Evolutionary conservation across 2,329 filamentous ascomycete species (phyloP), one percentile per base, ranked within the genome.

Genomic region (Endocalyx cinctus): DNA sequence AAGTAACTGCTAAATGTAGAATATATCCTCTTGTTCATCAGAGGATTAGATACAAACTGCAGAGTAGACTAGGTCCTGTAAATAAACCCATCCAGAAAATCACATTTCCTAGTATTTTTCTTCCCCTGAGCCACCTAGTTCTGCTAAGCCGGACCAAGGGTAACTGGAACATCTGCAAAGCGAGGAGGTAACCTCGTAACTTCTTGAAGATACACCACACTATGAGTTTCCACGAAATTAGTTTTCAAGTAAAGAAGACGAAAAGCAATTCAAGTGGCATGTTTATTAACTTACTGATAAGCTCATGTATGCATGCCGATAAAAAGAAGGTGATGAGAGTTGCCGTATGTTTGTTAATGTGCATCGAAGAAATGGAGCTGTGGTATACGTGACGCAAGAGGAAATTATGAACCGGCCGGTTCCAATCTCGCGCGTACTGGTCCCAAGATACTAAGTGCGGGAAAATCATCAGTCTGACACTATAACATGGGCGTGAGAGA

Each of bases 141-240:
- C 80, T 70, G 47, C 79, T 83, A 28, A 89, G 53, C 19, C 67
- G 68, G 4, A 85, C 81, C 11, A 89, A 60, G 20, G 84, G 84
- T 27, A 89, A 57, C 58, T 90, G 84, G 42, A 70, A 70, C 74
- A 90, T 78, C 55, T 89, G 84, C 49, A 84, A 59, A n/a, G 77
- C 62, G 15, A 88, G 72, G 28, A 88, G 59, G 48, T 88, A 88
- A 0, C 84, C 84, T 25, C 84, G 66, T 8, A 88, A 67, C 58
- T 87, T 87, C 57, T 82, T 82, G 57, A 89, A 89, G 20, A 89
- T 67, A 45, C 84, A 84, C 66, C 81, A 83, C 84, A 88, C n/a
- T n/a, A n/a, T n/a, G n/a, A n/a, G n/a, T n/a, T n/a, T n/a, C n/a
- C n/a, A n/a, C n/a, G n/a, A n/a, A n/a, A n/a, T n/a, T n/a, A n/a